Conservation (phyloP, 140 eudicot genomes). For the Oenanthe javanica region DNA sequence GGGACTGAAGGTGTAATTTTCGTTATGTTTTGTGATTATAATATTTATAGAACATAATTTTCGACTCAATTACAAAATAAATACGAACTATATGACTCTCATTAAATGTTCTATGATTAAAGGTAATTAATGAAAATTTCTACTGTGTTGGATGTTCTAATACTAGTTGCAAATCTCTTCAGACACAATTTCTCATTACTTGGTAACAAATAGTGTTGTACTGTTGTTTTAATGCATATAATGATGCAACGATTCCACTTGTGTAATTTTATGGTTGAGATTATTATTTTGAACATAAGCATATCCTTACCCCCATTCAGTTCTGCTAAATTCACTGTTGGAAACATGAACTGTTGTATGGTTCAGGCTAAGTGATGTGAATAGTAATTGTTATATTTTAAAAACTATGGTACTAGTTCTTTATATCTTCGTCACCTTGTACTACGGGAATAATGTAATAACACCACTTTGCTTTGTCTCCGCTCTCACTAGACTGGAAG, state of each 20-base stretch:
- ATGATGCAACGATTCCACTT: neutral
- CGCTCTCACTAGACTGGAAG: conserved; percentile 54
- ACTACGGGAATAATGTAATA: neutral
- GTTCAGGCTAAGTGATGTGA: neutral
- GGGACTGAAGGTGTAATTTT: neutral
- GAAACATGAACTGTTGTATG: neutral
- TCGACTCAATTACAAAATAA: neutral
- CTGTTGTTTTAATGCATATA: neutral
- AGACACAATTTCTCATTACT: neutral
- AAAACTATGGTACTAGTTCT: neutral
- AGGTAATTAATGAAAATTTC: neutral
- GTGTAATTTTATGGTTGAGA: neutral
- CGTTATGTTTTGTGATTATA: neutral
- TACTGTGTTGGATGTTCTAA: neutral
- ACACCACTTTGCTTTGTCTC: neutral
- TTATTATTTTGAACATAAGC: neutral
- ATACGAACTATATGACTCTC: neutral
- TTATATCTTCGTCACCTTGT: neutral
- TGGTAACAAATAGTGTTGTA: neutral
- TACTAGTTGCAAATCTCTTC: neutral
- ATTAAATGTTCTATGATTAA: neutral
- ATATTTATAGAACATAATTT: neutral
- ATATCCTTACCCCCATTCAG: neutral
- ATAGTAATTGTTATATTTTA: neutral
- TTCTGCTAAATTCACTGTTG: neutral